Evolutionary conservation across 768 basidiomycete species (phyloP).

Genomic region (Boletellus sp.): DNA sequence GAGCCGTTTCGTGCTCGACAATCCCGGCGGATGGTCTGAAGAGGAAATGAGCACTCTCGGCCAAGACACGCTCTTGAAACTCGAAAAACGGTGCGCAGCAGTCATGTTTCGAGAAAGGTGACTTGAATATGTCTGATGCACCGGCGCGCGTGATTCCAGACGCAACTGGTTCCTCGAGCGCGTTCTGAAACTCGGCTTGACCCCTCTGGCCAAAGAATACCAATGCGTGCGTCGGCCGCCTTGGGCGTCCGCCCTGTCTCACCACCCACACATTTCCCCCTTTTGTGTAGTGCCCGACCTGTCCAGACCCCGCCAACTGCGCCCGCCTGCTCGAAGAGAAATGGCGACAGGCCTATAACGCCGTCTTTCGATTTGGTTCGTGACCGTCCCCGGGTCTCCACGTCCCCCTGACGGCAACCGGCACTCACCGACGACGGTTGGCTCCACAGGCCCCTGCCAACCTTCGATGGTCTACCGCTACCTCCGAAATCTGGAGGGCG

Average conservation of each 20-base stretch:
- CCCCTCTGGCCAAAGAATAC: conserved; percentile 88
- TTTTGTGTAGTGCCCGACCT: conserved; percentile 64
- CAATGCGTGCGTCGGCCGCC: conserved; percentile 64
- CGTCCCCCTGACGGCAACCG: no score
- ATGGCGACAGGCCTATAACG: conserved; percentile 85
- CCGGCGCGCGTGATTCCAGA: conserved; percentile 22
- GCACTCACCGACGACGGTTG: no score
- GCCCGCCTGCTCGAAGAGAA: conserved; percentile 88
- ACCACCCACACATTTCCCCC: neutral
- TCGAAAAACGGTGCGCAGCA: conserved; percentile 69
- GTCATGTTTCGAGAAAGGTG: neutral
- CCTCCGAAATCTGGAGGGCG: conserved; percentile 83
- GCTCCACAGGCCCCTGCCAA: conserved; percentile 65
- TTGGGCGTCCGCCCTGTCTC: conserved; percentile 1
- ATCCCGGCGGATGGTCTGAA: conserved; percentile 81
- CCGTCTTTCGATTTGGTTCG: conserved; percentile 81
- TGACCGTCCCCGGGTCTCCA: neutral
- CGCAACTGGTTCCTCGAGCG: conserved; percentile 96
- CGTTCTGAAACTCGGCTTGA: conserved; percentile 85
- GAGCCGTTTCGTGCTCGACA: conserved; percentile 88
- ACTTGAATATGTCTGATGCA: neutral
- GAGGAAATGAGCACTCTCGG: conserved; percentile 79
- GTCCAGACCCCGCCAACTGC: conserved; percentile 75
- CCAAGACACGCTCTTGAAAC: conserved; percentile 78
- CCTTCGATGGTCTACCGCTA: conserved; percentile 93